Evolutionary conservation across 148 eudicot genomes (phyloP).

Genomic region (Drosera capensis): DNA sequence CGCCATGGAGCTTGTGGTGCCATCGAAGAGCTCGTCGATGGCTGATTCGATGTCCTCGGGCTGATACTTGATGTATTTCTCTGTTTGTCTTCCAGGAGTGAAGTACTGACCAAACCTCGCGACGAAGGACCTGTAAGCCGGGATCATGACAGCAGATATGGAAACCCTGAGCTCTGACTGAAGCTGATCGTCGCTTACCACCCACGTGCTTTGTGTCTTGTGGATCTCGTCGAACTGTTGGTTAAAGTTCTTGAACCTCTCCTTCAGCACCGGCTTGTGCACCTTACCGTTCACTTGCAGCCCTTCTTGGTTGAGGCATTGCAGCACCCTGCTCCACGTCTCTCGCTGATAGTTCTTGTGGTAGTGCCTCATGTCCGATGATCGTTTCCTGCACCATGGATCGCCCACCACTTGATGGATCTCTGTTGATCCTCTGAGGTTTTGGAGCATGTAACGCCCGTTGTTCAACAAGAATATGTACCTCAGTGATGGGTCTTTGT

Average conservation of each 20-base stretch:
- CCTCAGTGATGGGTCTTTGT: conserved; percentile 46
- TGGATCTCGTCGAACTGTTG: conserved; percentile 63
- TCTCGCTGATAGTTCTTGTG: conserved; percentile 45
- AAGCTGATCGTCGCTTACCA: conserved; percentile 78
- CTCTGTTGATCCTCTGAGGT: conserved; percentile 21
- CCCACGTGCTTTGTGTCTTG: conserved; percentile 71
- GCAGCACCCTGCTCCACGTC: conserved; percentile 48
- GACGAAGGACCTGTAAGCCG: conserved; percentile 69
- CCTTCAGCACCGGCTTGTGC: conserved; percentile 46
- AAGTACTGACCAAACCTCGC: conserved; percentile 56
- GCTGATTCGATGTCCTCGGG: conserved; percentile 72
- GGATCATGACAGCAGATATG: conserved; percentile 62
- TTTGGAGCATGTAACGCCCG: conserved; percentile 30
- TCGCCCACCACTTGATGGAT: conserved; percentile 24
- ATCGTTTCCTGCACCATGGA: conserved; percentile 23
- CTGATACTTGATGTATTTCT: conserved; percentile 79
- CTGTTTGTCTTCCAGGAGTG: conserved; percentile 38
- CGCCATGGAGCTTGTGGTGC: conserved; percentile 43
- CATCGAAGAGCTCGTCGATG: conserved; percentile 70
- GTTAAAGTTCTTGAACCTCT: conserved; percentile 62
- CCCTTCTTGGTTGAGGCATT: conserved; percentile 55
- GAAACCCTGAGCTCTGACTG: conserved; percentile 81
- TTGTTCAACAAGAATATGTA: conserved; percentile 66
- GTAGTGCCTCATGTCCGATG: conserved; percentile 22
- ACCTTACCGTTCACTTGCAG: conserved; percentile 46